Evolutionary conservation across 139 green algal species (phyloP).

Genomic region (Astrephomene gubernaculifera): DNA sequence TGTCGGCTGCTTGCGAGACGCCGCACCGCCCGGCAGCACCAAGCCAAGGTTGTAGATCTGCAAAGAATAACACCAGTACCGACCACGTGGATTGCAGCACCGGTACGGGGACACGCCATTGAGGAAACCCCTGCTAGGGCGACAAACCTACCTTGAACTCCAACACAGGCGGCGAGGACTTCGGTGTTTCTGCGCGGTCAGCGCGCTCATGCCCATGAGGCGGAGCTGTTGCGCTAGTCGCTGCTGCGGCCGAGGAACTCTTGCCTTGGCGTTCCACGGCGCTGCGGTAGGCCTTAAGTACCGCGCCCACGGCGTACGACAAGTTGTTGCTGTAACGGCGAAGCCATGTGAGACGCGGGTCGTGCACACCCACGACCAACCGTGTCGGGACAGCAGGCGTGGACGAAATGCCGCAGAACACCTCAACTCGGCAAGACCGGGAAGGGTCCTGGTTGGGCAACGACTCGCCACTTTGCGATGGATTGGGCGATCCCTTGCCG

Average conservation of each 20-base stretch:
- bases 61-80: no score
- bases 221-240: no score
- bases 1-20: background rate
- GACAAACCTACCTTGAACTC: no score
- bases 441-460: no score
- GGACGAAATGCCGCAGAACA: background rate
- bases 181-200: no score
- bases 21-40: slow-evolving; percentile 28
- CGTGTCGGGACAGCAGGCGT: background rate
- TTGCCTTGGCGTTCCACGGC: background rate
- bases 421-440: background rate
- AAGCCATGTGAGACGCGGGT: slow-evolving; percentile 25
- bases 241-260: background rate
- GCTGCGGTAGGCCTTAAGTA: background rate
- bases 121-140: no score
- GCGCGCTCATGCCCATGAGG: no score
- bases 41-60: slow-evolving; percentile 29
- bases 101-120: no score
- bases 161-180: no score
- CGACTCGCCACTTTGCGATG: background rate
- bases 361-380: background rate
- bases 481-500: background rate
- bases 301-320: background rate
- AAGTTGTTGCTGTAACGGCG: slow-evolving; percentile 36
- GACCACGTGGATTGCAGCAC: no score